phyloP scores from a whole-genome alignment of 2,329 filamentous ascomycete species.

The Triangularia setosa region DNA sequence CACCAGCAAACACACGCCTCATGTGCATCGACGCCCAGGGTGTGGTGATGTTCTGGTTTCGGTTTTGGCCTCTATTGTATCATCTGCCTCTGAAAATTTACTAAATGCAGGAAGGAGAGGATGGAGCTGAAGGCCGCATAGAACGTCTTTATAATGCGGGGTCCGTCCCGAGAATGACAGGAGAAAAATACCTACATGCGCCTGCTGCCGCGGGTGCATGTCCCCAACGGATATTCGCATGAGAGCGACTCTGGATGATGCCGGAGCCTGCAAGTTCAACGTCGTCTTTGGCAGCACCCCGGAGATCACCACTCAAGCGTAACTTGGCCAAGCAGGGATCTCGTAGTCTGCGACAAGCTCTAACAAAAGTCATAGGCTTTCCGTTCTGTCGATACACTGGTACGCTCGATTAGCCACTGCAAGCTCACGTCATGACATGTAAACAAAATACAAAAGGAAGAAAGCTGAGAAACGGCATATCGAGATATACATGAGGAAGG shows the following conservation, averaged over 20 bases:
- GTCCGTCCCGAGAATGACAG: neutral
- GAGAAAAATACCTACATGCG: neutral
- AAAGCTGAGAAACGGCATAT: neutral
- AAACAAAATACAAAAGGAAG: neutral
- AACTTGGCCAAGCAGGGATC: neutral
- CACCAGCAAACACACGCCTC: neutral
- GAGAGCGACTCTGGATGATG: neutral
- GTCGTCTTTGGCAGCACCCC: neutral
- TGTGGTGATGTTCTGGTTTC: neutral
- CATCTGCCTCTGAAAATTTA: constrained; percentile 11
- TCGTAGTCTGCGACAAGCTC: neutral
- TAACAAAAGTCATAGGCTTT: neutral
- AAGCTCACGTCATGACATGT: constrained; percentile 2
- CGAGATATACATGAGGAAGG: constrained; percentile 1
- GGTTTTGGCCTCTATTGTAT: neutral
- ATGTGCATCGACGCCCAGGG: constrained; percentile 1
- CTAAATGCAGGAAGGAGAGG: neutral
- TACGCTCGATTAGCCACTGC: neutral
- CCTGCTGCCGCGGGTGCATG: neutral
- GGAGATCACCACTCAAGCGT: neutral
- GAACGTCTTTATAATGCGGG: neutral
- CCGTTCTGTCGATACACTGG: neutral
- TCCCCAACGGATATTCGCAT: neutral
- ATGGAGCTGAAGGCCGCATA: neutral
- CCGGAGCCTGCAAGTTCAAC: neutral